Base-by-base conservation (phyloP, 306 rosid species). In the Trifolium dubium region DNA sequence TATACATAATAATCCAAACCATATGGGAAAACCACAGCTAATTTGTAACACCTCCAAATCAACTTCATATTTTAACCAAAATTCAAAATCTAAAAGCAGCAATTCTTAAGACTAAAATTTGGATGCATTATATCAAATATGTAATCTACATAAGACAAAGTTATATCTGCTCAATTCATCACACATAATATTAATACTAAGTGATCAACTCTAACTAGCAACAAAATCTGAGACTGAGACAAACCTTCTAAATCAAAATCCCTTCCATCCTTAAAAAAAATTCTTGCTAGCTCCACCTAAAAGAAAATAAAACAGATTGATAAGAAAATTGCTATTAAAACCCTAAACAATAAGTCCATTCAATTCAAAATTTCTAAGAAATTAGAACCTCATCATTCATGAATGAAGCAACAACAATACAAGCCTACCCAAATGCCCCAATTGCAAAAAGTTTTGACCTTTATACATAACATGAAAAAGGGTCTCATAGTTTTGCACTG, bases 171-270 rank as follows among this genome's bases (percentile, higher is more conserved):
- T 68, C 66, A 74, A 18, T 44, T 69, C 51, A 74, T 30, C 15
- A 43, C 2, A 62, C 59, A 60, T 64, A 68, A 43, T 71, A 66
- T 39, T 31, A 14, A 71, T 64, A 70, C 77, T 43, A 44, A 51
- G 64, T 64, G 10, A 60, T 10, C 23, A 53, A 37, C 60, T 64
- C 62, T 19, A 67, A 10, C 35, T 51, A 69, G 75, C 59, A 55
- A 37, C 31, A 55, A 74, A 77, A 66, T 74, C 43, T 85, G 23
- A 64, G 46, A 77, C 43, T 85, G 23, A 64, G 46, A 77, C 82
- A 72, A 73, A 89, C 98, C 98, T 89, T 91, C 90, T 62, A 93
- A 89, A 82, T 93, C 96, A 51, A 91, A 71, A 73, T 85, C 76
- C 71, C 97, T 90, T 75, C 90, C 94, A 77, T 91, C 97, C 79